Percentiles rank a stretch among this genome's conserved stretches.
phyloP scores from a whole-genome alignment of 192 early-diverging fungal genomes.

The Mortierella claussenii region DNA sequence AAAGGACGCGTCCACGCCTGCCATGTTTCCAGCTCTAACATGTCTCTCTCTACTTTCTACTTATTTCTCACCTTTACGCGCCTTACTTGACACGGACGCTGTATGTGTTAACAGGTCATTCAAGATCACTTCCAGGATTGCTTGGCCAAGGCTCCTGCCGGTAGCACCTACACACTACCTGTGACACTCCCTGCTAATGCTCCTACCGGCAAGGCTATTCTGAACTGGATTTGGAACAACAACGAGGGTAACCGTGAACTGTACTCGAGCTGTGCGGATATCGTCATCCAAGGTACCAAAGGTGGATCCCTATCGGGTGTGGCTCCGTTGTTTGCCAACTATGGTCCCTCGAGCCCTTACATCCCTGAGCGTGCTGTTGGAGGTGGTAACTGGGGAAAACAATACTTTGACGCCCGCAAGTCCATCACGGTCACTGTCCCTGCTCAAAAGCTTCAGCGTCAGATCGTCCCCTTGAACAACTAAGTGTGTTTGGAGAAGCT shows the following conservation, averaged over 20 bases:
- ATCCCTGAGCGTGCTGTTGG: conserved; percentile 61
- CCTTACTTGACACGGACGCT: neutral
- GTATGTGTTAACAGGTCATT: conserved; percentile 54
- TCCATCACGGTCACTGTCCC: conserved; percentile 58
- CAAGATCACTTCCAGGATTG: conserved; percentile 67
- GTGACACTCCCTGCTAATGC: conserved; percentile 64
- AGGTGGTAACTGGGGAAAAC: conserved; percentile 57
- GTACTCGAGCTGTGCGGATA: conserved; percentile 74
- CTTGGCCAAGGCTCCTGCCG: conserved; percentile 55
- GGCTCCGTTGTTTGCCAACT: conserved; percentile 63
- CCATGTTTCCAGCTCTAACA: neutral
- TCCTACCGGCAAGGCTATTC: conserved; percentile 60
- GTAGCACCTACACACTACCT: conserved; percentile 54
- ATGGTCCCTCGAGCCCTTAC: conserved; percentile 55
- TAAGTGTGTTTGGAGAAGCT: no score
- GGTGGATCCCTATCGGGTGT: conserved; percentile 58
- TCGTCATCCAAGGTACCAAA: conserved; percentile 58
- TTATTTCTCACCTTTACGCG: neutral
- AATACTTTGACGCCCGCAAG: conserved; percentile 54
- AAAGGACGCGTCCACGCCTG: neutral
- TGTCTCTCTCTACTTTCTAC: neutral
- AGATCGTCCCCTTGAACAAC: conserved; percentile 23
- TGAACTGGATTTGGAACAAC: conserved; percentile 78
- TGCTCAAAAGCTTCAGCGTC: conserved; percentile 22
- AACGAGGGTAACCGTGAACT: conserved; percentile 74